Evolutionary conservation across 1,284 basidiomycete genomes (phyloP).

Genomic region (Irpex sp.): DNA sequence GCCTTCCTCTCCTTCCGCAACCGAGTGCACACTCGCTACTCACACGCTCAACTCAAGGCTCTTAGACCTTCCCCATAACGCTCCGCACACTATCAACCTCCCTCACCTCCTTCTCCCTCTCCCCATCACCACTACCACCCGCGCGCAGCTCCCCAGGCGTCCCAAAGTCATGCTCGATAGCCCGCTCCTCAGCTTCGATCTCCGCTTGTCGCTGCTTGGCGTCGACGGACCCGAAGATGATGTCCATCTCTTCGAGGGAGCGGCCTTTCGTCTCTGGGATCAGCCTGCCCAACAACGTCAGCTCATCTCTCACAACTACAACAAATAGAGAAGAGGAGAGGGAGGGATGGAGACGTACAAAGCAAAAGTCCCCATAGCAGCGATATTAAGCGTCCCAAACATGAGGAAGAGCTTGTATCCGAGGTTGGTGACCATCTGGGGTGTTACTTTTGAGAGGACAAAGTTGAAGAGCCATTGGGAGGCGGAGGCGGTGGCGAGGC

Average conservation of each 20-base stretch:
- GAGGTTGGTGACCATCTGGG: slow-evolving; percentile 54
- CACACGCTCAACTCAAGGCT: no score
- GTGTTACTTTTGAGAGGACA: slow-evolving; percentile 70
- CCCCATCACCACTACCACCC: not conserved
- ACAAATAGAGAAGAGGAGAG: not conserved
- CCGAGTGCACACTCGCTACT: no score
- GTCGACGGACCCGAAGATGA: slow-evolving; percentile 70
- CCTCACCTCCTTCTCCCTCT: not conserved
- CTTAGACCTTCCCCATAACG: no score
- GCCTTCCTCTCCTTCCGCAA: no score
- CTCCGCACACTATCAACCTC: not conserved
- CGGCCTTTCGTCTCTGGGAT: slow-evolving; percentile 76
- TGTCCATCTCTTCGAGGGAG: slow-evolving; percentile 77
- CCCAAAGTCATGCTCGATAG: not conserved
- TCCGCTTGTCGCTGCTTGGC: slow-evolving; percentile 54
- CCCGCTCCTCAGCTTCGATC: slow-evolving; percentile 41
- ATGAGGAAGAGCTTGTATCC: slow-evolving; percentile 70
- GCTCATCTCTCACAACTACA: not conserved
- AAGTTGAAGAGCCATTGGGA: slow-evolving; percentile 85
- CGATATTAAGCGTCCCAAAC: slow-evolving; percentile 61
- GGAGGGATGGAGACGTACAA: slow-evolving; percentile 22
- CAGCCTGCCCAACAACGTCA: not conserved
- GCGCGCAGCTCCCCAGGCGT: not conserved
- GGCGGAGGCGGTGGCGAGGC: slow-evolving; percentile 65
- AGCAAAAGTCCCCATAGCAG: slow-evolving; percentile 31